These are phyloP conservation scores for Eucalyptus cloeziana DNA, from an alignment of 345 rosid species.

Conservation along the genomic window DNA sequence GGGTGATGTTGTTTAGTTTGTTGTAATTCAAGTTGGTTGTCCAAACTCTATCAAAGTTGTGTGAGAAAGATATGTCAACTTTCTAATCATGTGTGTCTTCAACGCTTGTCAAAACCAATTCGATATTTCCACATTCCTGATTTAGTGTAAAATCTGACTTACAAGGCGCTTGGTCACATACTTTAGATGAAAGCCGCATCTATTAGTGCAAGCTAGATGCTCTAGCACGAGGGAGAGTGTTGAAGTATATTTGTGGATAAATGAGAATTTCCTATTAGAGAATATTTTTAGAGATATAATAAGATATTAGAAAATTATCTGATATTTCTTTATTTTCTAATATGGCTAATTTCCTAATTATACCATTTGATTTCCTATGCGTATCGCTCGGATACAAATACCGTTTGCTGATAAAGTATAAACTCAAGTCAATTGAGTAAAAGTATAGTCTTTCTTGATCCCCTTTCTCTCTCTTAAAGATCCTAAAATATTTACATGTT, in stretches of 20 bases:
- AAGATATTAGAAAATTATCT: background rate
- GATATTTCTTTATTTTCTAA: background rate
- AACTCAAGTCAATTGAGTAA: background rate
- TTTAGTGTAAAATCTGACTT: background rate
- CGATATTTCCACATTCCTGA: background rate
- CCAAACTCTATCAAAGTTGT: background rate
- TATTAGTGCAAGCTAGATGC: background rate
- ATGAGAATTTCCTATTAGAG: background rate
- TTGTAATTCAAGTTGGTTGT: background rate
- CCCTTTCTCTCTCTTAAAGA: background rate
- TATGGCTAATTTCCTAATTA: background rate
- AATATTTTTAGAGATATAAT: background rate
- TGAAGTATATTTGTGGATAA: background rate
- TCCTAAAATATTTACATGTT: background rate
- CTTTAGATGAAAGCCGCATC: background rate
- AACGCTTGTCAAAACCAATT: background rate
- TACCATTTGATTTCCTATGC: background rate
- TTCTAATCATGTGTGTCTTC: background rate
- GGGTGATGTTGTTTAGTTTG: background rate
- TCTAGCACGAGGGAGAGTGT: background rate
- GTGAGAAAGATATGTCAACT: background rate
- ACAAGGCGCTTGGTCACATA: background rate
- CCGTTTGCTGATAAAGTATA: background rate
- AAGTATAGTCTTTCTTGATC: background rate
- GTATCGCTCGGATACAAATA: background rate